phyloP scores from a whole-genome alignment of 306 rosid species.

The Vachellia collinsii region DNA sequence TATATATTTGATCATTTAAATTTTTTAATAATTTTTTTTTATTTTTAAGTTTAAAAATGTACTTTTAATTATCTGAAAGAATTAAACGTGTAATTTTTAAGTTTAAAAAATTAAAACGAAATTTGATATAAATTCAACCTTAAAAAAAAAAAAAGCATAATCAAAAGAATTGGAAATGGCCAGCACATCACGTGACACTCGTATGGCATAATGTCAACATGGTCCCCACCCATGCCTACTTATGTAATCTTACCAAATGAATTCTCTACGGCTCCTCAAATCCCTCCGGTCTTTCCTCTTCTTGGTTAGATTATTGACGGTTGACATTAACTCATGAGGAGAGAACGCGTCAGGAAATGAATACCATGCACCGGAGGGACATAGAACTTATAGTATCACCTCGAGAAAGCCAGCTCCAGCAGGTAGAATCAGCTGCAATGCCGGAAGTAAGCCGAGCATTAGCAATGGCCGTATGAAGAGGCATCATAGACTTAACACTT shows the following conservation, averaged over 20 bases:
- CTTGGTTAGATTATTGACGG: background rate
- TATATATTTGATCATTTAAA: no score
- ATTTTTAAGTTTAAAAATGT: no score
- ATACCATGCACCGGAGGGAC: no score
- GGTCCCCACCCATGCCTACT: background rate
- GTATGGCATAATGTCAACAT: background rate
- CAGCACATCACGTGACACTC: background rate
- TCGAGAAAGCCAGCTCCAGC: conserved; percentile 91
- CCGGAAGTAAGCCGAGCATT: conserved; percentile 83
- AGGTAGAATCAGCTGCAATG: conserved; percentile 67
- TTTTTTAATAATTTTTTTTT: no score
- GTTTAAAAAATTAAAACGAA: no score
- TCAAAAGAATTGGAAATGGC: background rate
- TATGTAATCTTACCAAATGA: background rate
- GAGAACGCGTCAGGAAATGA: background rate
- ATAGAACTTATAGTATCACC: conserved; percentile 44
- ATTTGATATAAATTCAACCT: no score
- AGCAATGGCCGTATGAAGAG: conserved; percentile 85
- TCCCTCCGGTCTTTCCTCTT: background rate
- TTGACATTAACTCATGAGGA: background rate
- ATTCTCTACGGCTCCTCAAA: background rate
- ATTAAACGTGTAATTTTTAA: no score
- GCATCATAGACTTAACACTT: conserved; percentile 77
- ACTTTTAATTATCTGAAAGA: no score
- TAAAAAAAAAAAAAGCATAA: no score